Conservation (phyloP, 148 eudicot species). For the Heliamphora exappendiculata region DNA sequence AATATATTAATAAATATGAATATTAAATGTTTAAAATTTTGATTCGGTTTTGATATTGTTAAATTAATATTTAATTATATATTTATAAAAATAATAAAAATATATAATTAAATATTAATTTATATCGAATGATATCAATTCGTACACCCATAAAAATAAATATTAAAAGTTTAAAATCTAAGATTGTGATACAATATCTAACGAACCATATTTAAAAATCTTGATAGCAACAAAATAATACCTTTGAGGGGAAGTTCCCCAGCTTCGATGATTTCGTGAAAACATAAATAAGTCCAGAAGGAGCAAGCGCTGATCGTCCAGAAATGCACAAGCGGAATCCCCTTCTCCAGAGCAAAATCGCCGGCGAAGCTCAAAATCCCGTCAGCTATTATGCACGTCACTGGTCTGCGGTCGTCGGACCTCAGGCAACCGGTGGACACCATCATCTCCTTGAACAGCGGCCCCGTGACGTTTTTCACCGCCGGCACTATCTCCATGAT, state of each 20-base stretch:
- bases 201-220: background rate
- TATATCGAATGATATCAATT: too few species aligned
- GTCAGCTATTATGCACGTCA: slow-evolving; percentile 29
- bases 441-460: slow-evolving; percentile 11
- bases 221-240: background rate
- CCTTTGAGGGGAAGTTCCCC: slow-evolving; percentile 22
- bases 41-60: too few species aligned
- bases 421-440: slow-evolving; percentile 16
- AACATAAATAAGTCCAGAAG: slow-evolving; percentile 23
- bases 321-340: slow-evolving; percentile 29
- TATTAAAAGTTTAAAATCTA: too few species aligned
- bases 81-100: too few species aligned
- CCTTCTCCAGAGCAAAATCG: slow-evolving; percentile 18
- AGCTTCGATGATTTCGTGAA: slow-evolving; percentile 26
- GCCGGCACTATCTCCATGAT: slow-evolving; percentile 14
- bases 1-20: too few species aligned
- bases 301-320: slow-evolving; percentile 28
- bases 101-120: too few species aligned
- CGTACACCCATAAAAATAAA: too few species aligned
- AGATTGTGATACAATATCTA: too few species aligned
- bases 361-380: slow-evolving; percentile 19
- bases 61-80: too few species aligned
- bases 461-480: slow-evolving; percentile 10
- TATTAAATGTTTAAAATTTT: too few species aligned
- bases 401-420: slow-evolving; percentile 10